Base-by-base conservation (phyloP, 2,329 filamentous ascomycete species). In the Epichloe gansuensis region DNA sequence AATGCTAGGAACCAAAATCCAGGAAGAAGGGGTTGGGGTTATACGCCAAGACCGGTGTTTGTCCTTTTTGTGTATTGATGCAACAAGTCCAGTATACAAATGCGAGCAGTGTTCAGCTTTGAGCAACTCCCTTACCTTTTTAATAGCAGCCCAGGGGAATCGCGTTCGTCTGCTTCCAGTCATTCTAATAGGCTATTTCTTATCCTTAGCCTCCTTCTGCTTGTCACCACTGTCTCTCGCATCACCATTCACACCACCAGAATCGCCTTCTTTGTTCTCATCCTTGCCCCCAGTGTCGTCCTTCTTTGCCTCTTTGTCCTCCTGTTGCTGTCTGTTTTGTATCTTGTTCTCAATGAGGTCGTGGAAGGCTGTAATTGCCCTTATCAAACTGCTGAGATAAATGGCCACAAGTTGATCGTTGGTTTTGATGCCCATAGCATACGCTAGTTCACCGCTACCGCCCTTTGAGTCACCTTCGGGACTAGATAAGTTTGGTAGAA, bases 281-380 rank as follows among this genome's bases (percentile, higher is more conserved):
- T 77, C 74, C 57, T 79, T 79, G 60, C 73, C 68, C 59, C 82
- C 83, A 25, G 60, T 58, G 64, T 86, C 85, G 47, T 84, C 82
- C 64, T 89, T 88, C 73, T 88, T 88, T 63, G 85, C 79, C 61
- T 97, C 91, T 72, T 91, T 91, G 64, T 98, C 93, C 65, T 97
- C 93, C 64, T 94, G 87, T 68, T 94, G 88, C 71, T 97, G 90
- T 68, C 91, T 81, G 73, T 98, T 98, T 74, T 97, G 91, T 60
- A 97, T 96, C 80, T 98, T 98, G 76, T 98, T 98, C 75, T 98
- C 93, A 59, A 98, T 98, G 60, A 98, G 74, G 67, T 98, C 93
- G 69, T 98, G 93, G 84, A 97, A 98, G 7, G 93, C 93, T 12
- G 93, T 97, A 65, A 98, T 98, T 53, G 93, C 93, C 55, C 93